A percentile compares a stretch with the other conserved stretches of the same genome.
These are phyloP conservation scores for Coniferiporia weirii DNA, from an alignment of 1,284 basidiomycete species.

Conservation along the genomic window DNA sequence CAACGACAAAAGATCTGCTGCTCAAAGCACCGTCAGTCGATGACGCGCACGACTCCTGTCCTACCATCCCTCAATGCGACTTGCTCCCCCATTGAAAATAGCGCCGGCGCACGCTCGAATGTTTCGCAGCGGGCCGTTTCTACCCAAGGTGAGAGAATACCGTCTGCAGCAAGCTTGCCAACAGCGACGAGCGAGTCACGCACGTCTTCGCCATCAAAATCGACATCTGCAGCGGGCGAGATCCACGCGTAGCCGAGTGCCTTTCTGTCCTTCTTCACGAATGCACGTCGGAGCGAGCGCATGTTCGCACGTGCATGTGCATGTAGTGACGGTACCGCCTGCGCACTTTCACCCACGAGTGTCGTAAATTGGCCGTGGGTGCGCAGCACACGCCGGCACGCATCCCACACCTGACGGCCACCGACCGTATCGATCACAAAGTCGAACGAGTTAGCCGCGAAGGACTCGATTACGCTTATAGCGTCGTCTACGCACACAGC, in stretches of 20 bases:
- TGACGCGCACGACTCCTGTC: conserved; percentile 14
- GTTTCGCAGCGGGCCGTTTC: conserved; percentile 4
- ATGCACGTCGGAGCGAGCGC: conserved; percentile 45
- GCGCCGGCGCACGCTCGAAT: conserved; percentile 15
- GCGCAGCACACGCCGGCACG: conserved; percentile 54
- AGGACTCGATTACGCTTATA: conserved; percentile 57
- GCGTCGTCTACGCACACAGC: conserved; percentile 38
- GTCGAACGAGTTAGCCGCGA: conserved; percentile 58
- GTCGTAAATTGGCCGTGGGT: conserved; percentile 63
- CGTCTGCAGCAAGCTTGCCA: conserved; percentile 17
- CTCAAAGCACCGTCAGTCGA: conserved; percentile 3
- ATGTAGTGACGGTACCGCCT: conserved; percentile 56
- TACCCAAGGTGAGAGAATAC: conserved; percentile 5
- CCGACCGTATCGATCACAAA: conserved; percentile 79
- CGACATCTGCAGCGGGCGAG: conserved; percentile 25
- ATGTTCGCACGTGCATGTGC: conserved; percentile 69
- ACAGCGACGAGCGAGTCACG: conserved; percentile 24
- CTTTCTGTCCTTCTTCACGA: conserved; percentile 21
- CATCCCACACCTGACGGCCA: conserved; percentile 70
- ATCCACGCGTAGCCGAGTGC: conserved; percentile 27
- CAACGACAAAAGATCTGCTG: neutral
- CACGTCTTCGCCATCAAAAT: conserved; percentile 27
- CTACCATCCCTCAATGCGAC: conserved; percentile 3
- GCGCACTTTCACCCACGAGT: conserved; percentile 59
- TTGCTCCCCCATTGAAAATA: neutral